Evolutionary conservation across 1,284 basidiomycete genomes (phyloP), one percentile per base, ranked within the genome.

Genomic region (Tilletia walkeri): DNA sequence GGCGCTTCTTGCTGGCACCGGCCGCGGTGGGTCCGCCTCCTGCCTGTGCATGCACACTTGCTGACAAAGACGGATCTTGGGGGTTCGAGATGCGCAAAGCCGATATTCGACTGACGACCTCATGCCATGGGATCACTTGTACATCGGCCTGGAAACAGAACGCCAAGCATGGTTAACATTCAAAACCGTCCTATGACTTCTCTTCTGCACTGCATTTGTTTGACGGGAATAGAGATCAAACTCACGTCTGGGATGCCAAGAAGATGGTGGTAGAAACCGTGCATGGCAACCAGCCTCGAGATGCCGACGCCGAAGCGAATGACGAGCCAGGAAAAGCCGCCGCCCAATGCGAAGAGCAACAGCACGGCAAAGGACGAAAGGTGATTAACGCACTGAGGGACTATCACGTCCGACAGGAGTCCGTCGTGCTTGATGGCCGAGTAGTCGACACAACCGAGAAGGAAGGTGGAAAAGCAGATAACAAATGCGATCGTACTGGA

Each of bases 81-180:
- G 80, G 79, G 68, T 80, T 75, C 69, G 78, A 74, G 14, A 75
- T 73, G 12, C 76, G 73, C 5, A 85, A 71, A 14, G 71, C 69
- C 14, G 84, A 73, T 12, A 99, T 92, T 47, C 94, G 89, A 20
- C 91, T 88, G 65, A 99, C 95, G 67, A 99, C 89, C 82, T 94
- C 92, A 4, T 93, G 90, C 95, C 95, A 99, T 0, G 95, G 91
- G 56, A 99, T 93, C 0, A 95, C 97, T 85, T 94, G 93, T 63
- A 99, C 94, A 84, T 99, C 95, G 71, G 89, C 91, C 94, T 97
- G 90, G 5, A 34, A 45, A 65, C 65, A 49, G 45, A 48, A 36
- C 18, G 9, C 24, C 24, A 30, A 30, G 24, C 24, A 30, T 30
- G 24, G 24, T 30, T 2, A 30, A 30, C 24, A 30, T 30, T 30